Conservation (phyloP, 371 early-diverging fungal species). For the Umbelopsis sp. region DNA sequence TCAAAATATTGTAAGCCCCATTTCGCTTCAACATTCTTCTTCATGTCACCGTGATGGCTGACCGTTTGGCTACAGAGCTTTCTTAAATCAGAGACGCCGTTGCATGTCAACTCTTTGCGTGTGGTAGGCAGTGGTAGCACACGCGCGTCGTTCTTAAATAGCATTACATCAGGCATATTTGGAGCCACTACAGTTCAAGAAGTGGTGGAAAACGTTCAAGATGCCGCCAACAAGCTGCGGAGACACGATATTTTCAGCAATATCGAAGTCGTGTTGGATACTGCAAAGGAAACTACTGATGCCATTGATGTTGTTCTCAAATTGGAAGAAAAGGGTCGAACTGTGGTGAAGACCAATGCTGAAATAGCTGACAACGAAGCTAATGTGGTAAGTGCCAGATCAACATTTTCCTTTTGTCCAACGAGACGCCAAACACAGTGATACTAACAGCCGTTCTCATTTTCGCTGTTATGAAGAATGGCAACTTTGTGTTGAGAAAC, state of each 20-base stretch:
- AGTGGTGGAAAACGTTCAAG: constrained; percentile 60
- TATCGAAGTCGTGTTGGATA: constrained; percentile 70
- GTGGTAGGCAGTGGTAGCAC: constrained; percentile 41
- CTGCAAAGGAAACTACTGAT: constrained; percentile 45
- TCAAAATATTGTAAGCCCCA: neutral
- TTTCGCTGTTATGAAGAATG: constrained; percentile 34
- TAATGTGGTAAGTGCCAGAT: constrained; percentile 37
- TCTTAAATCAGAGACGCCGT: constrained; percentile 40
- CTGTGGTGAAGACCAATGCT: constrained; percentile 33
- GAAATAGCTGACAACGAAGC: constrained; percentile 44
- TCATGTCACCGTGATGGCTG: neutral
- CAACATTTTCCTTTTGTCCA: neutral
- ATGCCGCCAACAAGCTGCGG: constrained; percentile 62
- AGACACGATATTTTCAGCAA: constrained; percentile 79
- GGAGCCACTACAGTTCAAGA: constrained; percentile 62
- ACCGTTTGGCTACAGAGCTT: neutral
- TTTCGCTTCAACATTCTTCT: neutral
- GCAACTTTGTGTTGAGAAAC: constrained; percentile 67
- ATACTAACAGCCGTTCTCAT: neutral
- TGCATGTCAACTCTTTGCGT: constrained; percentile 43
- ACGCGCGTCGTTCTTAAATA: constrained; percentile 49
- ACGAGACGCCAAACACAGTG: neutral
- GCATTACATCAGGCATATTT: constrained; percentile 38
- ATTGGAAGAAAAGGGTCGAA: constrained; percentile 43
- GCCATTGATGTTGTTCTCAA: constrained; percentile 67